Conservation (phyloP, 768 basidiomycete genomes). For the Suillus cothurnatus region DNA sequence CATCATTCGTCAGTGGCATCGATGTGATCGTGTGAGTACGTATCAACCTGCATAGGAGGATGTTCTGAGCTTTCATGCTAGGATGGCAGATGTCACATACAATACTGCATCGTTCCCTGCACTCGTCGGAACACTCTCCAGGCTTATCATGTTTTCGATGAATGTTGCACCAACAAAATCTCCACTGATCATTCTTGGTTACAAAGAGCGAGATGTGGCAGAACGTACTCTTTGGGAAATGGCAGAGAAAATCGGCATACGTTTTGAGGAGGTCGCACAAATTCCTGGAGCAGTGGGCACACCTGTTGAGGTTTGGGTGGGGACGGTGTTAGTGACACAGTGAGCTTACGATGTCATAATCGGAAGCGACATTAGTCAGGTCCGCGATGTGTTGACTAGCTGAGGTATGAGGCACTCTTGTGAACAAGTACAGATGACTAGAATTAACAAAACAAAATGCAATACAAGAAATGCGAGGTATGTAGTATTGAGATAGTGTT, state of each 20-base stretch:
- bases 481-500: background rate
- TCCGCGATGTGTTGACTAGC: background rate
- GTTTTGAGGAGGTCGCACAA: conserved; percentile 56
- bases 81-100: conserved; percentile 93
- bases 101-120: conserved; percentile 85
- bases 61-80: conserved; percentile 29
- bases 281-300: conserved; percentile 61
- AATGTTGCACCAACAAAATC: conserved; percentile 26
- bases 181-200: conserved; percentile 69
- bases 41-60: background rate
- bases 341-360: background rate
- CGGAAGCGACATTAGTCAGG: background rate
- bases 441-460: background rate
- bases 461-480: background rate
- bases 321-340: conserved; percentile 17
- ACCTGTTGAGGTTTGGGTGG: conserved; percentile 75
- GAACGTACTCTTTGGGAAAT: conserved; percentile 79
- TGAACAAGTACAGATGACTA: background rate
- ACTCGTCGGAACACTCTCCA: conserved; percentile 66
- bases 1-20: conserved; percentile 39
- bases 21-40: conserved; percentile 70
- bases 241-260: conserved; percentile 51
- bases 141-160: conserved; percentile 40
- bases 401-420: background rate
- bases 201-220: conserved; percentile 80